Base-by-base conservation (phyloP, 2,329 filamentous ascomycete species). In the Aspergillus hortae region DNA sequence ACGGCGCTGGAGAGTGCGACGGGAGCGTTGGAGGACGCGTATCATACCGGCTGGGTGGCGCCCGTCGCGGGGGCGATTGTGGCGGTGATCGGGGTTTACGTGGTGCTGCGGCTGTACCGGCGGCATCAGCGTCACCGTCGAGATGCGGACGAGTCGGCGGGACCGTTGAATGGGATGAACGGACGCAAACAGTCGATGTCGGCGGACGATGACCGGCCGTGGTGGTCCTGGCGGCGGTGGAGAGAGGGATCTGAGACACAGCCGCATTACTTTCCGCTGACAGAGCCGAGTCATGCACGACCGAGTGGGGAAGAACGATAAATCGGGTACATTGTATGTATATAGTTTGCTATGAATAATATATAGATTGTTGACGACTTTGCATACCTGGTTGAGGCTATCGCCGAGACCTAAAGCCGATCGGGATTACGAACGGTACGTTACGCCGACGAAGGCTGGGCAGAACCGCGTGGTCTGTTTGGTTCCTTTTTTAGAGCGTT, bases 221-320 rank as follows among this genome's bases (percentile, higher is more conserved):
- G 67, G 67, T 70, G 67, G 68, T 56, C 65, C 51, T 67, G 59
- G 64, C 61, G 57, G 12, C 58, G 64, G 51, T 69, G 65, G 67
- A 56, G 46, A 9, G 48, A 46, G 32, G 44, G 42, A 5, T 44
- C 48, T 12, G 36, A 50, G 23, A 58, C 61, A 25, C 48, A 44
- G 17, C 23, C 55, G 27, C 56, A 56, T 12, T 67, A 69, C 44
- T 61, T 64, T 44, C 61, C 66, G 7, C 58, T 69, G 48, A 41
- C 54, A 11, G 65, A 68, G 52, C 58, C 55, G 36, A 46, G 27
- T 21, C 14, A 15, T 41, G 15, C 40, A 14, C 36, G 25, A 9
- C 38, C n/a, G 25, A 11, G 44, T 43, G 51, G 25, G 15, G 40
- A 49, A 14, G 1, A 4, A 27, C 32, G 17, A 35, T 46, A 4